Percentiles rank a stretch among this genome's conserved stretches.
These are phyloP conservation scores for Saccharomyces paradoxus DNA, from an alignment of 805 yeast genomes.

Conservation along the genomic window DNA sequence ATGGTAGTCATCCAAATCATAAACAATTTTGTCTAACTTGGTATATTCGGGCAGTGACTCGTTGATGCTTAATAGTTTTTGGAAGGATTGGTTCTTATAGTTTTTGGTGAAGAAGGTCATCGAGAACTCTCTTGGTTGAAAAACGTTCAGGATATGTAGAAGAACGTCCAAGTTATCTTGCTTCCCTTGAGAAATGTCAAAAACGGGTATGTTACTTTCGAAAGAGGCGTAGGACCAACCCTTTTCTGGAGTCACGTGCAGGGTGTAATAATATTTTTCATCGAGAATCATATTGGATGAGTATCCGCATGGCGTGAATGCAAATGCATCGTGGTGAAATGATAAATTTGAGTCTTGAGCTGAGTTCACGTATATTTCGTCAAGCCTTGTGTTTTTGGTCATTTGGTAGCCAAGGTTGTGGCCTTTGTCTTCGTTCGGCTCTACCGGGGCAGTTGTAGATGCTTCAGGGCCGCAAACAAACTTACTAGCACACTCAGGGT, in stretches of 20 bases:
- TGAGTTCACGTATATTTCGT: slow-evolving; percentile 42
- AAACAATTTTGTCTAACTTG: slow-evolving; percentile 58
- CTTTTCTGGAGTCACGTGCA: slow-evolving; percentile 88
- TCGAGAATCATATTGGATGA: slow-evolving; percentile 76
- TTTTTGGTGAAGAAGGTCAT: slow-evolving; percentile 40
- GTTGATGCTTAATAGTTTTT: slow-evolving; percentile 28
- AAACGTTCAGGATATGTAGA: slow-evolving; percentile 49
- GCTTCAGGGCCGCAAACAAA: slow-evolving; percentile 41
- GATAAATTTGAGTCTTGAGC: slow-evolving; percentile 9
- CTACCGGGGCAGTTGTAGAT: slow-evolving; percentile 3
- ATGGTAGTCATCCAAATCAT: slow-evolving; percentile 68
- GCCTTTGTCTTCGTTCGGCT: slow-evolving; percentile 42
- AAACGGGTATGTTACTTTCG: slow-evolving; percentile 71
- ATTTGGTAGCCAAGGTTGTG: slow-evolving; percentile 68
- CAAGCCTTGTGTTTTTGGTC: slow-evolving; percentile 54
- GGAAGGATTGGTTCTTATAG: slow-evolving; percentile 27
- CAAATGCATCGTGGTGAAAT: slow-evolving; percentile 71
- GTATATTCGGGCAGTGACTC: slow-evolving; percentile 36
- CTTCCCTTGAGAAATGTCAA: slow-evolving; percentile 27
- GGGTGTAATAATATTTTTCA: slow-evolving; percentile 62
- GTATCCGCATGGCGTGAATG: slow-evolving; percentile 90
- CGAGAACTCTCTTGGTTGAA: slow-evolving; percentile 72
- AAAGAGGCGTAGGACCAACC: slow-evolving; percentile 96
- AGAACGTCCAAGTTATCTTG: slow-evolving; percentile 49
- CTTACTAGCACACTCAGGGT: slow-evolving; percentile 44